phyloP scores from a whole-genome alignment of 2,329 filamentous ascomycete species.

The Fusarium algeriense region DNA sequence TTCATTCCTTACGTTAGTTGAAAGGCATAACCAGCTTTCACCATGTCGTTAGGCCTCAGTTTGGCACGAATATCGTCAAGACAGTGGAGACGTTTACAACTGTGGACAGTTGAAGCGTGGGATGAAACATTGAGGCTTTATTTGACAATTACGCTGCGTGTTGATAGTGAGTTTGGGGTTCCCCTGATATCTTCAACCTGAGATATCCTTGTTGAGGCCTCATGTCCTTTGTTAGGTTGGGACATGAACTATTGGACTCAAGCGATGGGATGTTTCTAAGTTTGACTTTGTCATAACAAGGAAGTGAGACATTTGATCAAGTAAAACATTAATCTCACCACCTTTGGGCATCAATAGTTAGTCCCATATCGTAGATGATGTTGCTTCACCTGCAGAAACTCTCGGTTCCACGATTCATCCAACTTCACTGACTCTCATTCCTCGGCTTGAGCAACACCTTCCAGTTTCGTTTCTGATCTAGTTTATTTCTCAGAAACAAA shows the following conservation, averaged over 20 bases:
- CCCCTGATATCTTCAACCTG: neutral
- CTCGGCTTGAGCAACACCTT: neutral
- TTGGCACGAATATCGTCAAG: neutral
- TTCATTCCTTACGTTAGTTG: neutral
- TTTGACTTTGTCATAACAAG: neutral
- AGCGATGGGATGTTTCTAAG: neutral
- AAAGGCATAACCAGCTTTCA: neutral
- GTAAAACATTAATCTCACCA: neutral
- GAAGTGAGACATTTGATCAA: neutral
- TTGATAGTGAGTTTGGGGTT: neutral
- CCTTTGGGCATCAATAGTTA: neutral
- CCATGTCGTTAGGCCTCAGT: neutral
- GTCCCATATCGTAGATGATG: neutral
- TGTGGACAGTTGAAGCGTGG: neutral
- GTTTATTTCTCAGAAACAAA: accelerated
- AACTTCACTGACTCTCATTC: no score
- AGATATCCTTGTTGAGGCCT: neutral
- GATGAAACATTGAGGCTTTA: neutral
- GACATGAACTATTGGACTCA: neutral
- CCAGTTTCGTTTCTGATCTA: no score
- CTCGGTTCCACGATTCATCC: neutral
- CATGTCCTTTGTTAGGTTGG: neutral
- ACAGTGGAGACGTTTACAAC: neutral
- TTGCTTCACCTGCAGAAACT: neutral
- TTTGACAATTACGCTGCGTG: accelerated